Evolutionary conservation across 768 basidiomycete species (phyloP).

Genomic region (Leccinum longicurvipes): DNA sequence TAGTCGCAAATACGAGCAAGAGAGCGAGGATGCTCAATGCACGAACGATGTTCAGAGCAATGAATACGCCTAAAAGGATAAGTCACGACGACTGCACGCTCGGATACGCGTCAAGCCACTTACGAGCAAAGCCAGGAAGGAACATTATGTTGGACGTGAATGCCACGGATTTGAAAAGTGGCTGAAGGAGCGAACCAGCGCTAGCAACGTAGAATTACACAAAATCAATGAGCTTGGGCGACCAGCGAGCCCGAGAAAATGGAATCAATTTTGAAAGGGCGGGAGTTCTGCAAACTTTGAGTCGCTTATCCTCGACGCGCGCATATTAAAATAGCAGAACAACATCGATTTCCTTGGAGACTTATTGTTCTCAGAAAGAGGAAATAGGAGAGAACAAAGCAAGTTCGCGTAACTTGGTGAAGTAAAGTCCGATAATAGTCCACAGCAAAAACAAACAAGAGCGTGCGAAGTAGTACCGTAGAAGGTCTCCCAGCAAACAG

Average conservation of each 20-base stretch:
- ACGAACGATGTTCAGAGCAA: conserved; percentile 76
- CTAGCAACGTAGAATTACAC: conserved; percentile 12
- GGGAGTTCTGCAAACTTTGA: background rate
- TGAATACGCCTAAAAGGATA: conserved; percentile 46
- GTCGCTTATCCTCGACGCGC: background rate
- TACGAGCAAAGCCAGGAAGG: conserved; percentile 29
- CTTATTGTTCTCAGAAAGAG: conserved; percentile 26
- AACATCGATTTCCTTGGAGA: conserved; percentile 23
- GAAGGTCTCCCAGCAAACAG: conserved; percentile 8
- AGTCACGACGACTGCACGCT: background rate
- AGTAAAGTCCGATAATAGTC: conserved; percentile 10
- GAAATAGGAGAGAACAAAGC: conserved; percentile 18
- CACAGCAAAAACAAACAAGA: conserved; percentile 12
- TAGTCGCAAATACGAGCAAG: conserved; percentile 77
- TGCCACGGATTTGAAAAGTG: background rate
- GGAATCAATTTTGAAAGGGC: background rate
- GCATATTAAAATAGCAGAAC: conserved; percentile 2
- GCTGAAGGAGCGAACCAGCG: conserved; percentile 19
- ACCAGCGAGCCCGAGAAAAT: conserved; percentile 25
- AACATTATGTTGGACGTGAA: conserved; percentile 18
- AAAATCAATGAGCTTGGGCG: conserved; percentile 13
- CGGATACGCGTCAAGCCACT: background rate
- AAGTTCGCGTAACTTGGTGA: conserved; percentile 11
- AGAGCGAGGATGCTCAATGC: conserved; percentile 73
- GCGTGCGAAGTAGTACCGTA: background rate